Evolutionary conservation across 164 flowering plant genomes (phyloP).

Genomic region (Buxus sempervirens): DNA sequence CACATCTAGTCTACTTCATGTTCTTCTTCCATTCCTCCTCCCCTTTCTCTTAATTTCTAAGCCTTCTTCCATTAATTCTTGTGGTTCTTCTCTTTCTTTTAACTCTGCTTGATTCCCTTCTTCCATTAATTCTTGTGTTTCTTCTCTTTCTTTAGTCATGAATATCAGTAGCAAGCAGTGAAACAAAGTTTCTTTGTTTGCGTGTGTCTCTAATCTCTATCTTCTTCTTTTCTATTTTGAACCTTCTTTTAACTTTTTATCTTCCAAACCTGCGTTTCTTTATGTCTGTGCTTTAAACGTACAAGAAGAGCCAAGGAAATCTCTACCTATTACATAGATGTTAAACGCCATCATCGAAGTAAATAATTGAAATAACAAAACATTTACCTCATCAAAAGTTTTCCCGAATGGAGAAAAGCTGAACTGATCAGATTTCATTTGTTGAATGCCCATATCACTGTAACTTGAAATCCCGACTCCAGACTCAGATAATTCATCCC

Average conservation of each 20-base stretch:
- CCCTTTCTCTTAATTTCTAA: not conserved
- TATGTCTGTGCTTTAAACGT: not conserved
- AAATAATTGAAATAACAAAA: not conserved
- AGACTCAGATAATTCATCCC: slow-evolving; percentile 49
- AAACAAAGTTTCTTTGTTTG: no score
- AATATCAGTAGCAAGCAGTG: not conserved
- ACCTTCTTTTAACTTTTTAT: no score
- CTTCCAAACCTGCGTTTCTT: no score
- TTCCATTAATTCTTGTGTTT: not conserved
- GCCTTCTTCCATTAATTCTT: not conserved
- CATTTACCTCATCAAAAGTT: slow-evolving; percentile 52
- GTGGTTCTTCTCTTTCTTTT: no score
- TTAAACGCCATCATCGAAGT: no score
- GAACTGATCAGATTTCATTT: slow-evolving; percentile 66
- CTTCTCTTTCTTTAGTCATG: not conserved
- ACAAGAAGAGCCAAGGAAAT: not conserved
- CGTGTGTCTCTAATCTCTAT: no score
- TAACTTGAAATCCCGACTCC: slow-evolving; percentile 42
- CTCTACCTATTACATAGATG: not conserved
- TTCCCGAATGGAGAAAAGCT: slow-evolving; percentile 47
- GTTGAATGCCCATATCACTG: slow-evolving; percentile 60
- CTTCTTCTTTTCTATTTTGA: no score
- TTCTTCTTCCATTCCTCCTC: not conserved
- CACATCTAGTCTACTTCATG: not conserved
- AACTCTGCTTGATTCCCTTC: no score